Conservation (phyloP, 148 eudicot species). For the Rhododendron vialii region DNA sequence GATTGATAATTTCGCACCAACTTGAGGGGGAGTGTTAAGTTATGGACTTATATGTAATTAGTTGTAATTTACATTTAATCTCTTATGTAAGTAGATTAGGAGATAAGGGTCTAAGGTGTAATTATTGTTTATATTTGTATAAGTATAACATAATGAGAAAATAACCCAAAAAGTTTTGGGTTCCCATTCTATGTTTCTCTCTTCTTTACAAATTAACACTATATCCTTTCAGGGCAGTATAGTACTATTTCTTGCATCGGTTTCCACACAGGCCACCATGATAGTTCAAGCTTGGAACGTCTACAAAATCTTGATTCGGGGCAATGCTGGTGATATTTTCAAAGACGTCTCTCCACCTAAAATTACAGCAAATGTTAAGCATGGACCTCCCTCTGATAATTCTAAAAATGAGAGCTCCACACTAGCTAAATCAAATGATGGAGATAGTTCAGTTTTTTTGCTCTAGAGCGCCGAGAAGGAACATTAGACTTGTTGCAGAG, state of each 20-base stretch:
- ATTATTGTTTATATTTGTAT: too few relatives aligned
- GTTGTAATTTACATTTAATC: too few relatives aligned
- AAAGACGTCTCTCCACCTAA: slow-evolving; percentile 10
- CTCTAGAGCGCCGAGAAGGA: slow-evolving; percentile 40
- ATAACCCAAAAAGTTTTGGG: too few relatives aligned
- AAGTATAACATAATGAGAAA: too few relatives aligned
- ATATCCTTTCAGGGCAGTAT: slow-evolving; percentile 50
- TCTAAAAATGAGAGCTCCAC: background rate
- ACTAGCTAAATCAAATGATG: slow-evolving; percentile 1
- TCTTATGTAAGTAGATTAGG: too few relatives aligned
- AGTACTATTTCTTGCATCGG: slow-evolving; percentile 51
- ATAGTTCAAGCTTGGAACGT: slow-evolving; percentile 48
- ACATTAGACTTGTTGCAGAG: background rate
- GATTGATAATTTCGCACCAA: too few relatives aligned
- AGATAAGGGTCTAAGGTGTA: too few relatives aligned
- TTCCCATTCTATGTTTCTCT: too few relatives aligned
- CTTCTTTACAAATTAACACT: too few relatives aligned
- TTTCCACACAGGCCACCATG: slow-evolving; percentile 51
- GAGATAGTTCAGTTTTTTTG: slow-evolving; percentile 30
- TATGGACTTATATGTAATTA: too few relatives aligned
- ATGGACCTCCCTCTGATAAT: slow-evolving; percentile 3
- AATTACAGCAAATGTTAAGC: slow-evolving; percentile 6
- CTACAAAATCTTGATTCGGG: slow-evolving; percentile 46
- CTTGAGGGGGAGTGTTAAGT: too few relatives aligned
- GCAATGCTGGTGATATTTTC: slow-evolving; percentile 12